phyloP scores from a whole-genome alignment of 2,329 filamentous ascomycete genomes.

The Sphaerulina populicola region DNA sequence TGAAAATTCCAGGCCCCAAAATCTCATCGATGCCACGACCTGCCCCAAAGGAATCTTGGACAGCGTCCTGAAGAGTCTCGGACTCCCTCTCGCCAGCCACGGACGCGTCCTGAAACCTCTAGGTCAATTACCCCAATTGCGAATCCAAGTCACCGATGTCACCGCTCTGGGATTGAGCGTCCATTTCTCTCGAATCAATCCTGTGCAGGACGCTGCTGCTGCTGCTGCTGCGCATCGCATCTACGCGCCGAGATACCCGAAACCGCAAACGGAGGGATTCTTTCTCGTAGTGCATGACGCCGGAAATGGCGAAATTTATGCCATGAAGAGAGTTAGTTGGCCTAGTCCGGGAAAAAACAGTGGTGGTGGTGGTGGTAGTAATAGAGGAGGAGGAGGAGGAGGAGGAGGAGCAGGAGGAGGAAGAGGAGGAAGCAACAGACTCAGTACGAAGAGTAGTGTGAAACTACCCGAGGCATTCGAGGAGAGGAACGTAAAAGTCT shows the following conservation, averaged over 20 bases:
- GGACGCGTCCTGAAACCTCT: constrained; percentile 52
- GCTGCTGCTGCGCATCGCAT: constrained; percentile 60
- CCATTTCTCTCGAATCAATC: constrained; percentile 58
- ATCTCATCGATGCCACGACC: constrained; percentile 36
- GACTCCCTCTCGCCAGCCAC: constrained; percentile 41
- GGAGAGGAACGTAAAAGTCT: constrained; percentile 60
- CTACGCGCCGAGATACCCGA: constrained; percentile 83
- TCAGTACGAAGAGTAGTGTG: constrained; percentile 50
- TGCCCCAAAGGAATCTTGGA: constrained; percentile 30
- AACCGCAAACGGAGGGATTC: constrained; percentile 88
- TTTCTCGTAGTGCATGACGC: constrained; percentile 70
- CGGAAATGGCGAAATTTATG: constrained; percentile 66
- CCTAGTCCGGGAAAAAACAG: constrained; percentile 32
- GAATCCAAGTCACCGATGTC: constrained; percentile 52
- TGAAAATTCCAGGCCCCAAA: constrained; percentile 26
- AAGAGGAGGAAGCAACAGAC: constrained; percentile 14
- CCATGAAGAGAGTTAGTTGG: constrained; percentile 82
- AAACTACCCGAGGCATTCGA: constrained; percentile 50
- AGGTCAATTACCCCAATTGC: constrained; percentile 60
- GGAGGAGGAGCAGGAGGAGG: too few relatives aligned
- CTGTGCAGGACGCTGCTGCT: constrained; percentile 51
- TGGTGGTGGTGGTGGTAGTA: constrained; percentile 15
- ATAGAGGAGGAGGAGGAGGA: too few relatives aligned
- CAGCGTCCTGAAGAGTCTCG: constrained; percentile 43
- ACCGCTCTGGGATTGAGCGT: constrained; percentile 58